Percentiles rank a stretch among this genome's conserved stretches.
phyloP scores from a whole-genome alignment of 225 moss, liverwort and hornwort genomes.

The Polytrichum commune region DNA sequence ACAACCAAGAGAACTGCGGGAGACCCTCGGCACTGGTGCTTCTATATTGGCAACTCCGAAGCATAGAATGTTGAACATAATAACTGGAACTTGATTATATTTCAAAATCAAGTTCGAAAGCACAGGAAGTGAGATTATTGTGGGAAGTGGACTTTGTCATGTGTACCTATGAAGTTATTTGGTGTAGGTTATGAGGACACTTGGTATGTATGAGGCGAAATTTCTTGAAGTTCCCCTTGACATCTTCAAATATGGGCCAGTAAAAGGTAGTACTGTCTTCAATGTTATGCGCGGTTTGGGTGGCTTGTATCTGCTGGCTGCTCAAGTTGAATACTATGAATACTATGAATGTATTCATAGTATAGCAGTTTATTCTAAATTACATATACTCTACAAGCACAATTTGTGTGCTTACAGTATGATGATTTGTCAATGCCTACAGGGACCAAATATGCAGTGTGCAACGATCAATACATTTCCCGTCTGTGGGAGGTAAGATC shows the following conservation, averaged over 20 bases:
- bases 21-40: too few species aligned
- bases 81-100: too few species aligned
- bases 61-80: too few species aligned
- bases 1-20: too few species aligned
- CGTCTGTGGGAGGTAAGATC: slow-evolving; percentile 82
- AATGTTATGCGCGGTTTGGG: slow-evolving; percentile 23
- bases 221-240: slow-evolving; percentile 43
- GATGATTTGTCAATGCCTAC: slow-evolving; percentile 17
- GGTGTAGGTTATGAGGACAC: slow-evolving; percentile 18
- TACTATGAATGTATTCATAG: not conserved
- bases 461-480: slow-evolving; percentile 92
- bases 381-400: not conserved
- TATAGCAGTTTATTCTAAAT: slow-evolving; percentile 7
- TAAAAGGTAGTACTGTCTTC: slow-evolving; percentile 34
- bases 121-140: slow-evolving; percentile 17
- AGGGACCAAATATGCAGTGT: slow-evolving; percentile 99
- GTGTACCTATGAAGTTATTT: slow-evolving; percentile 29
- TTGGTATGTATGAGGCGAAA: slow-evolving; percentile 33
- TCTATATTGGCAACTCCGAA: too few species aligned
- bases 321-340: not conserved
- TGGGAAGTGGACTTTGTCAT: slow-evolving; percentile 24
- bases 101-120: slow-evolving; percentile 1
- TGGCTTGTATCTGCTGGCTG: slow-evolving; percentile 28
- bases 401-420: not conserved
- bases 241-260: slow-evolving; percentile 43